phyloP scores from a whole-genome alignment of 2,329 filamentous ascomycete species.

The Penicillium sp. region DNA sequence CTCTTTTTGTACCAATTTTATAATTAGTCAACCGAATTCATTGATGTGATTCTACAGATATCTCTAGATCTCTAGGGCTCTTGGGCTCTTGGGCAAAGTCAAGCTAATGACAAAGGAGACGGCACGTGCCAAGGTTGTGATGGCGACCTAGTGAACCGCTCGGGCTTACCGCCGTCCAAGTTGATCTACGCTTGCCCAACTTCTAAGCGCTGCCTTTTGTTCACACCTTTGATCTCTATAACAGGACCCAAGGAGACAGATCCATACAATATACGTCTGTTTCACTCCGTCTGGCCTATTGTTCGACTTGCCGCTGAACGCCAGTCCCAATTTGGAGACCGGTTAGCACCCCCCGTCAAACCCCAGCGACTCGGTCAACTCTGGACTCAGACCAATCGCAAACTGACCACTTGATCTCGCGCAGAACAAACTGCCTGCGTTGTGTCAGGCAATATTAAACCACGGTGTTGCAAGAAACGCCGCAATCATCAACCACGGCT shows the following conservation, averaged over 20 bases:
- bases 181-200: constrained; percentile 14
- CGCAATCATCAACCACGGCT: constrained; percentile 45
- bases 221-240: constrained; percentile 1
- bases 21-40: too few relatives aligned
- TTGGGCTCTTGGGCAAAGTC: background rate
- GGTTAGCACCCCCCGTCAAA: background rate
- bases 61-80: background rate
- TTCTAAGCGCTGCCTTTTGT: constrained; percentile 16
- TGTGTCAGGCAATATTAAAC: constrained; percentile 9
- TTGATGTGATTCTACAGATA: too few relatives aligned
- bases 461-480: constrained; percentile 36
- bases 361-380: background rate
- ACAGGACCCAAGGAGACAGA: background rate
- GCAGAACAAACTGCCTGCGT: background rate
- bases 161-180: constrained; percentile 19
- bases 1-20: too few relatives aligned
- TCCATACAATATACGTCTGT: background rate
- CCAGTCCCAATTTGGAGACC: background rate
- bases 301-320: background rate
- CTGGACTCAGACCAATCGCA: constrained; percentile 1
- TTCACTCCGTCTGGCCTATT: background rate
- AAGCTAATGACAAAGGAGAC: constrained; percentile 1
- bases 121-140: constrained; percentile 8
- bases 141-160: constrained; percentile 9
- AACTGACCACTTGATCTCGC: background rate